phyloP scores from a whole-genome alignment of 768 basidiomycete species.

The Lactarius sanguifluus region DNA sequence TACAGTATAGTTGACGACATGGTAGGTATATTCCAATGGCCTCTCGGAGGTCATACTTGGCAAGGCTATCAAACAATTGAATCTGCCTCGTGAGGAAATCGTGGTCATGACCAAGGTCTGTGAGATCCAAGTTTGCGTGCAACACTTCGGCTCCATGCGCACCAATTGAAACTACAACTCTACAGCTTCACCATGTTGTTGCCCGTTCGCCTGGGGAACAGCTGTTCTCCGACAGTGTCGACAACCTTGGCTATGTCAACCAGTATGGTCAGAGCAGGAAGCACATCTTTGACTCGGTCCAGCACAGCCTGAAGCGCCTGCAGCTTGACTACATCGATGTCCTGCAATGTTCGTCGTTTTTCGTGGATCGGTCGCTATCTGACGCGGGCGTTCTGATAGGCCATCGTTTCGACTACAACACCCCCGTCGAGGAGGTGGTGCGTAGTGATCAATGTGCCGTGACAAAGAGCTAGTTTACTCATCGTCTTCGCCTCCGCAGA shows the following conservation, averaged over 20 bases:
- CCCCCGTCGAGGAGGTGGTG: slow-evolving; percentile 43
- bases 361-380: background rate
- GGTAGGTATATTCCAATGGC: slow-evolving; percentile 40
- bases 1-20: background rate
- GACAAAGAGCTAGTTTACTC: background rate
- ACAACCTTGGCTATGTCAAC: slow-evolving; percentile 39
- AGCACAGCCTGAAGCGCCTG: slow-evolving; percentile 57
- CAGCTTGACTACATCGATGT: slow-evolving; percentile 74
- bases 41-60: slow-evolving; percentile 47
- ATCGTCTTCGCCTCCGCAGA: slow-evolving; percentile 27
- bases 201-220: background rate
- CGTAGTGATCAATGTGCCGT: background rate
- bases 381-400: slow-evolving; percentile 28
- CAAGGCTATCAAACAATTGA: slow-evolving; percentile 46
- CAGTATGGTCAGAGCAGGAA: slow-evolving; percentile 41
- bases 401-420: slow-evolving; percentile 44
- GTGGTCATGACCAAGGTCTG: slow-evolving; percentile 52
- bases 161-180: background rate
- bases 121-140: background rate
- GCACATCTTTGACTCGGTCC: slow-evolving; percentile 61
- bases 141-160: background rate
- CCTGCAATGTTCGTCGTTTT: slow-evolving; percentile 51
- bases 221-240: slow-evolving; percentile 26
- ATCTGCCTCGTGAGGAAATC: slow-evolving; percentile 47
- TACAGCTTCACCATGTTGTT: slow-evolving; percentile 17